Percentiles rank a stretch among this genome's conserved stretches.
Evolutionary conservation across 306 rosid genomes (phyloP).

Genomic region (Begonia peltatifolia): DNA sequence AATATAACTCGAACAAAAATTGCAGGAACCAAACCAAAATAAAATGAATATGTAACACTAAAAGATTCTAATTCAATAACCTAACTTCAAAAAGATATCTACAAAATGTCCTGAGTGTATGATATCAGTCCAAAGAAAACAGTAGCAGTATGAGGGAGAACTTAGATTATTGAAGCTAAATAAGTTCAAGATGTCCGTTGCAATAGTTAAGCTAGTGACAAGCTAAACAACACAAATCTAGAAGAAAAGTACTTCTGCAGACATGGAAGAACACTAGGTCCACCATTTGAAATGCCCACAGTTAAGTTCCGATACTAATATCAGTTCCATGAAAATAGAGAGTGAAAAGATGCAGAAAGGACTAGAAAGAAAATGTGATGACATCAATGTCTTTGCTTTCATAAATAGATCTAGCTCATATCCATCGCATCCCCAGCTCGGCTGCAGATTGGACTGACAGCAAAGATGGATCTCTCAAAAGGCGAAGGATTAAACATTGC

Average conservation of each 20-base stretch:
- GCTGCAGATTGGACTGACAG: slow-evolving; percentile 72
- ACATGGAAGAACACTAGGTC: slow-evolving; percentile 38
- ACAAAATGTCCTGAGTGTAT: too few species aligned
- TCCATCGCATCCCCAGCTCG: slow-evolving; percentile 93
- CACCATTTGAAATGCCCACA: slow-evolving; percentile 41
- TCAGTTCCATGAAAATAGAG: slow-evolving; percentile 22
- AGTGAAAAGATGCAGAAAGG: slow-evolving; percentile 16
- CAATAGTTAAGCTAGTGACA: background rate
- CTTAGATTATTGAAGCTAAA: slow-evolving; percentile 12
- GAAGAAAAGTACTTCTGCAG: slow-evolving; percentile 44
- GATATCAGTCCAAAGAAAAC: too few species aligned
- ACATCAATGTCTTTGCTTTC: slow-evolving; percentile 23
- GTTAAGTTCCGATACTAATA: slow-evolving; percentile 36
- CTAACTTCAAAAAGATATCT: too few species aligned
- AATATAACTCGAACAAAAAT: too few species aligned
- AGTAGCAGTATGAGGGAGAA: too few species aligned
- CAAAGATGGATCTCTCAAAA: slow-evolving; percentile 69
- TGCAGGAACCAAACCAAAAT: too few species aligned
- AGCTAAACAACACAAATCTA: slow-evolving; percentile 32
- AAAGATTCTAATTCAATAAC: too few species aligned
- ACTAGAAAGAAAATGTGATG: slow-evolving; percentile 23
- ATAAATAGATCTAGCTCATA: slow-evolving; percentile 45
- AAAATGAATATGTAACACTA: too few species aligned
- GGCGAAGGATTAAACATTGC: slow-evolving; percentile 73
- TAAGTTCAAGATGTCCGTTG: background rate